Evolutionary conservation across 768 basidiomycete genomes (phyloP), one percentile per base, ranked within the genome.

Genomic region (Thelephora aurantiotincta): DNA sequence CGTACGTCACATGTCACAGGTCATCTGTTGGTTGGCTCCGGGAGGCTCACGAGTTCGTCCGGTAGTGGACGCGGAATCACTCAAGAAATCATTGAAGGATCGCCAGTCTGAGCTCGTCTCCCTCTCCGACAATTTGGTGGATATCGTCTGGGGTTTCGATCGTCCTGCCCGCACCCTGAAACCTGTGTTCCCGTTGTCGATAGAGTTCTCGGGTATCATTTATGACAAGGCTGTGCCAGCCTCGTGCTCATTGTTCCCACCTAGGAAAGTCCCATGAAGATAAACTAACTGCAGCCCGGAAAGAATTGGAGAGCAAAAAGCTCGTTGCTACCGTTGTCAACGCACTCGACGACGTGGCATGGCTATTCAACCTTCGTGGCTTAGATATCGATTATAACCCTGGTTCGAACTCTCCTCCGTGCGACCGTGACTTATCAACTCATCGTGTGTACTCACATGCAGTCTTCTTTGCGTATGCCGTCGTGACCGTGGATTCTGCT

Each of bases 311-410:
- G 48, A 78, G 77, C 67, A 71, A 77, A 55, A 73, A 77, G 18
- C 66, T 65, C n/a, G 73, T 79, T 53, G 90, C 84, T 1, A 62
- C 87, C 36, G 80, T 94, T 1, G 74, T 97, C 3, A 82, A 73
- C n/a, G 80, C 83, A 72, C 74, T 98, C 18, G 94, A 98, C 61
- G 94, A 98, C 60, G 78, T 94, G 44, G 91, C 90, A 0, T 98
- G 91, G 91, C 59, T 92, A 35, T 87, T 90, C 66, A 93, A 97
- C 62, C 68, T 99, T 30, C 80, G 94, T 51, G 93, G 92, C 1
- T 75, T 80, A 2, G 94, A 97, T 59, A 93, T 98, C 56, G 80
- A 80, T 33, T 97, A 74, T 65, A 98, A 96, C 51, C 82, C 82
- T 3, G 78, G 78, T 71, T 52, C 30, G 54, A 41, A 14, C 1